Base-by-base conservation (phyloP, 2,329 filamentous ascomycete genomes). In the Tolypocladium ovalisporum region DNA sequence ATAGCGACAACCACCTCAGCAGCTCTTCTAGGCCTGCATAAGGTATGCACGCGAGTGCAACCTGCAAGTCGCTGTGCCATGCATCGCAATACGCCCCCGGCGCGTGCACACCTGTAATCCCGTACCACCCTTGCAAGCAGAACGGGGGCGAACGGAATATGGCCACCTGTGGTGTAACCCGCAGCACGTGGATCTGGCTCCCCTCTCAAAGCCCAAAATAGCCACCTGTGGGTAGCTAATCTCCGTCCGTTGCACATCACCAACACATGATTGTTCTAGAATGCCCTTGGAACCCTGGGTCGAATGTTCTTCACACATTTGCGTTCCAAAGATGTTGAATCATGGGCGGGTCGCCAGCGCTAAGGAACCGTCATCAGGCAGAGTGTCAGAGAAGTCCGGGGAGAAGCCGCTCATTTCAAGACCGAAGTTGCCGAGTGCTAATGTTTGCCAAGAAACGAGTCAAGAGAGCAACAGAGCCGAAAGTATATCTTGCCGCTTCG, bases 61-160 rank as follows among this genome's bases (percentile, higher is more conserved):
- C 34, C 58, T 60, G 57, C 59, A 59, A 10, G 59, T 49, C 47
- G 29, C 54, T 36, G 54, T 57, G 55, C 53, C 56, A 53, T 57
- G 57, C 55, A 19, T 37, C 44, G 27, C 44, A 19, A 49, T 34
- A 34, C n/a, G n/a, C 32, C 32, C 32, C 24, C 17, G 2, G 10
- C 8, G 47, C 13, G 47, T 49, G 13, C 24, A 15, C 29, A 22
- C 4, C 8, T 32, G 15, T 47, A 8, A 3, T 19, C 17, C 7
- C 32, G 17, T 32, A 49, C 27, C 47, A 51, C 29, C 19, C 27
- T 29, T 17, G 47, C 19, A 51, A 34, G 10, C 29, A 34, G 29
- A 19, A 6, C 47, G 17, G 19, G 47, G 47, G 44, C 15, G 19
- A 49, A 19, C 6, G 24, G 7, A 1, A 17, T 8, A 47, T 6